Conservation (phyloP, 208 protist species). For the Leishmania turanica region DNA sequence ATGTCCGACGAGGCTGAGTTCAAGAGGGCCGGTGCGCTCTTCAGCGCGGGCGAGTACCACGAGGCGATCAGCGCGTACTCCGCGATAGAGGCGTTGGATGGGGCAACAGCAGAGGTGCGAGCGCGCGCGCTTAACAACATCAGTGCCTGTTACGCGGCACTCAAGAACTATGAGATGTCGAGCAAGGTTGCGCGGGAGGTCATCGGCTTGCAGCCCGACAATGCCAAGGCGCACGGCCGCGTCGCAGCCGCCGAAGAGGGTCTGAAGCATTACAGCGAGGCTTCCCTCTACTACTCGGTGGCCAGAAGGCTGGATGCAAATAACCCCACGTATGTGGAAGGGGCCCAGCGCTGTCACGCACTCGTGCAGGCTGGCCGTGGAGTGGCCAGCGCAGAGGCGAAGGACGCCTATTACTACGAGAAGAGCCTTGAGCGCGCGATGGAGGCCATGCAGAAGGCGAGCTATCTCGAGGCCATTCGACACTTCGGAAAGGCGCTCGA, state of each 20-base stretch:
- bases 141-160: conserved; percentile 77
- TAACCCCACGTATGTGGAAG: conserved; percentile 35
- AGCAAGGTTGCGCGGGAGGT: conserved; percentile 54
- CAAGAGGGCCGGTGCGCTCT: conserved; percentile 49
- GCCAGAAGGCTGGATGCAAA: conserved; percentile 41
- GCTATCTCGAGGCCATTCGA: conserved; percentile 72
- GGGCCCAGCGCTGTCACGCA: conserved; percentile 40
- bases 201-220: conserved; percentile 46
- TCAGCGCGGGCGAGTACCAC: conserved; percentile 43
- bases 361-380: conserved; percentile 48
- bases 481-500: conserved; percentile 83
- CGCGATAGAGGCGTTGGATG: conserved; percentile 29
- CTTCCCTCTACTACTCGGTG: conserved; percentile 35
- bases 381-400: conserved; percentile 37
- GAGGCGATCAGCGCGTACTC: conserved; percentile 61
- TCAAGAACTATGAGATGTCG: conserved; percentile 57
- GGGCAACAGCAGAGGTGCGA: conserved; percentile 27
- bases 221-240: conserved; percentile 63
- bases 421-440: conserved; percentile 73
- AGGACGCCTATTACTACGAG: conserved; percentile 77
- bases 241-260: conserved; percentile 75
- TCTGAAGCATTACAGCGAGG: conserved; percentile 71
- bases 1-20: conserved; percentile 68
- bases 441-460: conserved; percentile 65
- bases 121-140: conserved; percentile 79